A percentile compares a stretch with the other conserved stretches of the same genome.
Conservation (phyloP, 345 rosid species). For the Citrus mangshanensis region DNA sequence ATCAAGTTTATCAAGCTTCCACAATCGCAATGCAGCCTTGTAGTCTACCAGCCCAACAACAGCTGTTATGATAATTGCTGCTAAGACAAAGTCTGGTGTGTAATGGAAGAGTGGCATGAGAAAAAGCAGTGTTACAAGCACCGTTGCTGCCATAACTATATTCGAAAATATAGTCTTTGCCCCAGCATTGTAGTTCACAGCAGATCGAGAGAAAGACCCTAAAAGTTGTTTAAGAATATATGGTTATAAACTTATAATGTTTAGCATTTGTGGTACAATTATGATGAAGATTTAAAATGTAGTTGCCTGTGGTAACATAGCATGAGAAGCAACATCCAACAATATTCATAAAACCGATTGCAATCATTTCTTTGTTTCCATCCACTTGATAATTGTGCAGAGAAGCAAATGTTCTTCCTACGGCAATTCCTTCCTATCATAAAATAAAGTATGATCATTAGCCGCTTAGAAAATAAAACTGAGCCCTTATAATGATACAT, state of each 20-base stretch:
- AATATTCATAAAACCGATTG: constrained; percentile 43
- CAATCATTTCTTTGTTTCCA: constrained; percentile 57
- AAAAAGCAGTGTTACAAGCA: constrained; percentile 36
- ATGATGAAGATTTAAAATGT: background rate
- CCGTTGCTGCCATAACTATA: constrained; percentile 36
- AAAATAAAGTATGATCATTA: background rate
- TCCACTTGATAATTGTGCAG: constrained; percentile 38
- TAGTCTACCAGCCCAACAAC: constrained; percentile 37
- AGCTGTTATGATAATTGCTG: constrained; percentile 41
- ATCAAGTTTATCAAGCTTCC: constrained; percentile 50
- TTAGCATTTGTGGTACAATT: background rate
- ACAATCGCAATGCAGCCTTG: constrained; percentile 24
- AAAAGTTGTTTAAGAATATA: background rate
- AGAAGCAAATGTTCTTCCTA: constrained; percentile 45
- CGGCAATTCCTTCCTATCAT: constrained; percentile 42
- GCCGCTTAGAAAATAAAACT: background rate
- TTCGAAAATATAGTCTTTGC: constrained; percentile 36
- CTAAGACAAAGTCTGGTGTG: constrained; percentile 32
- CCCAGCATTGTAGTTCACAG: constrained; percentile 44
- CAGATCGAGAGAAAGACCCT: constrained; percentile 44
- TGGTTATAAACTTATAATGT: background rate
- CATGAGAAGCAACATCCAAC: constrained; percentile 45
- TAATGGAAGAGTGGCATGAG: constrained; percentile 40
- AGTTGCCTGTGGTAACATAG: constrained; percentile 35
- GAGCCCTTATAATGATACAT: background rate